Percentiles rank a stretch among this genome's conserved stretches.
These are phyloP conservation scores for Cladosporium halotolerans DNA, from an alignment of 2,329 filamentous ascomycete genomes.

Conservation along the genomic window DNA sequence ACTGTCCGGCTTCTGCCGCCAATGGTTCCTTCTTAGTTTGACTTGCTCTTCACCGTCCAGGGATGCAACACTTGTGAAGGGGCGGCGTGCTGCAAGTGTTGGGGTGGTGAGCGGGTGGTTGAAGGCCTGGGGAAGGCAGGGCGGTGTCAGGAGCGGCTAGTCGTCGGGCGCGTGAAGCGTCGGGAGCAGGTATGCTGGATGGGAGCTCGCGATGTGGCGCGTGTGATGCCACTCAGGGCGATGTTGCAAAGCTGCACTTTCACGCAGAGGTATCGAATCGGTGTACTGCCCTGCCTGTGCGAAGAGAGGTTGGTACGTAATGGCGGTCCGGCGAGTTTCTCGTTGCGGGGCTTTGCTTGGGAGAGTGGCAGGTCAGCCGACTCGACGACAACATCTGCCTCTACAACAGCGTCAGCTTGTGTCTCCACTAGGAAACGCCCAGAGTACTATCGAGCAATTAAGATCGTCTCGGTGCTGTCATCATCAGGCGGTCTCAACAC, in stretches of 20 bases:
- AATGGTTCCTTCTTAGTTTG: slow-evolving; percentile 6
- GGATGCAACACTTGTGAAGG: neutral
- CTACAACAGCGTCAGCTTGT: no score
- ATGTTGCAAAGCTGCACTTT: neutral
- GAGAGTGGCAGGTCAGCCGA: no score
- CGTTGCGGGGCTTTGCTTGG: no score
- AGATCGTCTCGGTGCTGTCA: no score
- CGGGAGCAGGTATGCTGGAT: neutral
- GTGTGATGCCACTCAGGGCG: neutral
- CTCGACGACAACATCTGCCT: no score
- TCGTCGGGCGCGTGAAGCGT: slow-evolving; percentile 1
- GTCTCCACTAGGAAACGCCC: no score
- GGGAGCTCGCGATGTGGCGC: neutral
- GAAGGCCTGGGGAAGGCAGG: neutral
- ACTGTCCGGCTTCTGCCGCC: slow-evolving; percentile 8
- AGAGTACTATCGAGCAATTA: no score
- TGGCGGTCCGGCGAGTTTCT: neutral
- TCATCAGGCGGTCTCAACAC: no score
- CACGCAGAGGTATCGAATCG: neutral
- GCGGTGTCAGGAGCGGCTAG: slow-evolving; percentile 10
- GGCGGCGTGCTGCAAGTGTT: neutral
- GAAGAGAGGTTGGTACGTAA: slow-evolving; percentile 2
- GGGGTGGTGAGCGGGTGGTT: neutral
- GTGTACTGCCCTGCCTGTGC: slow-evolving; percentile 2
- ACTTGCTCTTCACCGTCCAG: neutral